Conservation (phyloP, 805 yeast genomes). For the Isabelozyma rhagii region DNA sequence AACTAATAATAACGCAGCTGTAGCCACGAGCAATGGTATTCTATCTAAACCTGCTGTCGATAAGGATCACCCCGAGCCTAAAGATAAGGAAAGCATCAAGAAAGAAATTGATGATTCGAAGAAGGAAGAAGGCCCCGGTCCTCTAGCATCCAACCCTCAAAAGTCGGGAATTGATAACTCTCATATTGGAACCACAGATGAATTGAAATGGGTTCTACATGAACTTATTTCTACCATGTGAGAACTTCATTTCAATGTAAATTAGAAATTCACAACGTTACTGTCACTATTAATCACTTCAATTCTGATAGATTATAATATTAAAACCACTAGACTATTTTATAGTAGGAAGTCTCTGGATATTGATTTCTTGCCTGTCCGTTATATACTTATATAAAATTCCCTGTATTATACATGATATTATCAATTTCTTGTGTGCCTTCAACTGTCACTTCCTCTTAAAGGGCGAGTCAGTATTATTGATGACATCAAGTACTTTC, state of each 20-base stretch:
- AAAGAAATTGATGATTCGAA: neutral
- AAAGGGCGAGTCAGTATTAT: slow-evolving; percentile 10
- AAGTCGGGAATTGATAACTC: slow-evolving; percentile 13
- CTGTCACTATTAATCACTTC: neutral
- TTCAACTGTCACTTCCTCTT: slow-evolving; percentile 5
- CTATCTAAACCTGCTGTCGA: neutral
- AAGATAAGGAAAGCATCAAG: neutral
- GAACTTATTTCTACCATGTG: slow-evolving; percentile 52
- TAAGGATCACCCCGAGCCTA: neutral
- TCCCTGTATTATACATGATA: neutral
- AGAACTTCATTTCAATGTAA: neutral
- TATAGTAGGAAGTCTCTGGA: neutral
- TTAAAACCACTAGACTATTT: neutral
- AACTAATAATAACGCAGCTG: slow-evolving; percentile 1
- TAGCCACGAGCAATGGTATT: slow-evolving; percentile 1
- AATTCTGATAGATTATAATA: neutral
- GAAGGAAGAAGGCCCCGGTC: slow-evolving; percentile 1
- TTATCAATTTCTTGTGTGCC: too few relatives aligned
- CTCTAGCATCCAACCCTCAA: neutral
- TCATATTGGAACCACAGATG: slow-evolving; percentile 61
- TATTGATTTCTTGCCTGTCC: neutral
- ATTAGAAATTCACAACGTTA: neutral
- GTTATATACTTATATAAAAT: slow-evolving; percentile 4
- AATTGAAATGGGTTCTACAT: slow-evolving; percentile 67
- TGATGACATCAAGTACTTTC: slow-evolving; percentile 9